Conservation (phyloP, 2,329 filamentous ascomycete species). For the Coniochaeta ligniaria region DNA sequence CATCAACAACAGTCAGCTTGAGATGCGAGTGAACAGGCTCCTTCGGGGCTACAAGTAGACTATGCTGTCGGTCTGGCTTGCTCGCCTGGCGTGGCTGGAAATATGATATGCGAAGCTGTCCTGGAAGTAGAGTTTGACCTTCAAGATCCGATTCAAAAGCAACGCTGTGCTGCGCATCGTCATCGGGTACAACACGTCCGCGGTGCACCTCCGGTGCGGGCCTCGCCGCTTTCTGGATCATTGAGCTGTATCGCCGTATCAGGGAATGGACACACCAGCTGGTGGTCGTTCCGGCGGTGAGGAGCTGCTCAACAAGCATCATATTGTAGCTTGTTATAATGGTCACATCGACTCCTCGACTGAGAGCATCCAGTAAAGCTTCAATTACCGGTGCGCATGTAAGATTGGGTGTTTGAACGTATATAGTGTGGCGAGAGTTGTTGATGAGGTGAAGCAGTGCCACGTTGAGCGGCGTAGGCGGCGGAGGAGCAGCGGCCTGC, state of each 20-base stretch:
- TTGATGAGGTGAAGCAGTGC: conserved; percentile 55
- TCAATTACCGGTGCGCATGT: conserved; percentile 60
- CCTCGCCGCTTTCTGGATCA: background rate
- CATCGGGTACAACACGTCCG: background rate
- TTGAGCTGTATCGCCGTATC: conserved; percentile 42
- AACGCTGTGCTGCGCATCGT: background rate
- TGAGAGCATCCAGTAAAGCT: conserved; percentile 52
- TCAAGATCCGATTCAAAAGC: conserved; percentile 30
- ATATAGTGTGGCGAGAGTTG: conserved; percentile 51
- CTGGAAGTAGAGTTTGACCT: conserved; percentile 30
- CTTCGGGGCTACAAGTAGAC: conserved; percentile 19
- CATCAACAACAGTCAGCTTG: conserved; percentile 70
- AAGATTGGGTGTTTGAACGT: conserved; percentile 71
- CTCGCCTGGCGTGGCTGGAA: conserved; percentile 31
- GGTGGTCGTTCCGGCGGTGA: conserved; percentile 71
- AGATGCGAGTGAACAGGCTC: conserved; percentile 70
- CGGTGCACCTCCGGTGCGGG: background rate
- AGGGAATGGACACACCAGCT: conserved; percentile 54
- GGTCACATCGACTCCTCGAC: conserved; percentile 59
- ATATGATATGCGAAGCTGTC: conserved; percentile 51
- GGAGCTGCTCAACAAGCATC: conserved; percentile 75
- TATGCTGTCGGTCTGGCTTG: conserved; percentile 4
- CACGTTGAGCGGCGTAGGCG: conserved; percentile 60
- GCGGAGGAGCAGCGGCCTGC: conserved; percentile 38
- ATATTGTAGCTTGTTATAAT: conserved; percentile 62